Evolutionary conservation across 2,329 filamentous ascomycete species (phyloP).

Genomic region (Paracorniculantispora psalliotae): DNA sequence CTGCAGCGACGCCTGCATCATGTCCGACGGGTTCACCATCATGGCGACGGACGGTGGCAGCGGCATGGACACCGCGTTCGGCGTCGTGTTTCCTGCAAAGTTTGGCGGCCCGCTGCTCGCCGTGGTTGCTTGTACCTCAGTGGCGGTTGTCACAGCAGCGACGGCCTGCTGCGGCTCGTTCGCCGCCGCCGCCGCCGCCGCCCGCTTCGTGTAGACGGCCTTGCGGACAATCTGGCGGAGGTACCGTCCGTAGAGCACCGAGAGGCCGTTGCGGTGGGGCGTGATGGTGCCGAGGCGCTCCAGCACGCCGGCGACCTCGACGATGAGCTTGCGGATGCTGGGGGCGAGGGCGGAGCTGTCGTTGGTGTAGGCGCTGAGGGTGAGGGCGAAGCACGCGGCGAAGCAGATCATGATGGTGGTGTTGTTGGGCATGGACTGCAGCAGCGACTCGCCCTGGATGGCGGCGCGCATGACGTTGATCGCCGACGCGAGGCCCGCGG

Average conservation of each 20-base stretch:
- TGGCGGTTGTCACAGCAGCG: neutral
- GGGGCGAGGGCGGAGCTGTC: conserved; percentile 55
- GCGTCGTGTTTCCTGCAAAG: neutral
- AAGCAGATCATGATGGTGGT: conserved; percentile 76
- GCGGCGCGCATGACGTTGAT: conserved; percentile 71
- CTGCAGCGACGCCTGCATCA: conserved; percentile 6
- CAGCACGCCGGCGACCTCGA: conserved; percentile 63
- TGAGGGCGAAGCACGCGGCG: conserved; percentile 64
- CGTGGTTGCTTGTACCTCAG: no score
- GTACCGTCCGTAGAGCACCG: conserved; percentile 44
- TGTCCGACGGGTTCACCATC: neutral
- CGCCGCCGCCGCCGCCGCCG: conserved; percentile 12
- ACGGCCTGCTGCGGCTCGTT: neutral
- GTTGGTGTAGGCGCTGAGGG: conserved; percentile 54
- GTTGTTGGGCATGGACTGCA: conserved; percentile 75
- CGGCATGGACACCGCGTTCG: neutral
- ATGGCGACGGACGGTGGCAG: neutral
- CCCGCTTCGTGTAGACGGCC: conserved; percentile 23
- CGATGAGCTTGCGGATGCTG: conserved; percentile 59
- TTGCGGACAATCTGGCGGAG: conserved; percentile 39
- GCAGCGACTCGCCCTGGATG: conserved; percentile 63
- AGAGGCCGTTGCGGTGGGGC: conserved; percentile 61
- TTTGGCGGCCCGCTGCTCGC: no score
- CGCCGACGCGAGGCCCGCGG: conserved; percentile 65
- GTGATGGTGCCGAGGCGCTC: conserved; percentile 64